phyloP scores from a whole-genome alignment of 2,329 filamentous ascomycete genomes.

The Stagonosporopsis cucurbitacearum region DNA sequence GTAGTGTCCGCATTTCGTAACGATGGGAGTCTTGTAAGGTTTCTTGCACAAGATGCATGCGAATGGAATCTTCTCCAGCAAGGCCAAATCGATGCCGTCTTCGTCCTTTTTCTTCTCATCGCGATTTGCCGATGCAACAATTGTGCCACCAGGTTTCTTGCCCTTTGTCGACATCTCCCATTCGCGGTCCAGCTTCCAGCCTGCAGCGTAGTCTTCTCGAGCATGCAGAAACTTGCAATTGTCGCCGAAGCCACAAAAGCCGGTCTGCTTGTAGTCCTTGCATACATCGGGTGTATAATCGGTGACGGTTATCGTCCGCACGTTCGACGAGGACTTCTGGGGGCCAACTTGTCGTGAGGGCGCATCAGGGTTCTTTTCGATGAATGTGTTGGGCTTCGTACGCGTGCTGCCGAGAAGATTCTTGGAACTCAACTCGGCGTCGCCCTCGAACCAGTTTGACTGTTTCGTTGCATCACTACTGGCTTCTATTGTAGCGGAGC shows the following conservation, averaged over 20 bases:
- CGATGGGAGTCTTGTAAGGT: constrained; percentile 77
- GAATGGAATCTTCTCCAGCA: constrained; percentile 86
- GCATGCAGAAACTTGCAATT: constrained; percentile 82
- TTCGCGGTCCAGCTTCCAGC: constrained; percentile 93
- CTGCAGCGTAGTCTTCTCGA: constrained; percentile 81
- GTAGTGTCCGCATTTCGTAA: constrained; percentile 93
- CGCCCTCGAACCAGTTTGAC: constrained; percentile 82
- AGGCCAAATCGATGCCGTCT: constrained; percentile 68
- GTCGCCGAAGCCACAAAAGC: constrained; percentile 73
- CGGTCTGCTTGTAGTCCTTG: constrained; percentile 86
- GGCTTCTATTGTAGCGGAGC: constrained; percentile 66
- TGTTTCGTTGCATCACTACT: constrained; percentile 89
- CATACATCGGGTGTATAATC: constrained; percentile 94
- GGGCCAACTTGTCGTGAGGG: constrained; percentile 77
- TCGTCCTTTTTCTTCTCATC: constrained; percentile 51
- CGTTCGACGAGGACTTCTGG: constrained; percentile 85
- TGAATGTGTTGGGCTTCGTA: constrained; percentile 59
- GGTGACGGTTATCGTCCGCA: constrained; percentile 86
- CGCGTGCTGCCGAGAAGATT: constrained; percentile 67
- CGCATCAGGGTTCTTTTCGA: constrained; percentile 81
- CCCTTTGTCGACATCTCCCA: constrained; percentile 85
- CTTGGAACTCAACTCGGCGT: constrained; percentile 58
- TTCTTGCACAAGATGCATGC: constrained; percentile 86
- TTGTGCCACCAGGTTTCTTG: constrained; percentile 58
- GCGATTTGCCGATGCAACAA: constrained; percentile 65